Evolutionary conservation across 2,329 filamentous ascomycete genomes (phyloP), one percentile per base, ranked within the genome.

Genomic region (Metarhizium album): DNA sequence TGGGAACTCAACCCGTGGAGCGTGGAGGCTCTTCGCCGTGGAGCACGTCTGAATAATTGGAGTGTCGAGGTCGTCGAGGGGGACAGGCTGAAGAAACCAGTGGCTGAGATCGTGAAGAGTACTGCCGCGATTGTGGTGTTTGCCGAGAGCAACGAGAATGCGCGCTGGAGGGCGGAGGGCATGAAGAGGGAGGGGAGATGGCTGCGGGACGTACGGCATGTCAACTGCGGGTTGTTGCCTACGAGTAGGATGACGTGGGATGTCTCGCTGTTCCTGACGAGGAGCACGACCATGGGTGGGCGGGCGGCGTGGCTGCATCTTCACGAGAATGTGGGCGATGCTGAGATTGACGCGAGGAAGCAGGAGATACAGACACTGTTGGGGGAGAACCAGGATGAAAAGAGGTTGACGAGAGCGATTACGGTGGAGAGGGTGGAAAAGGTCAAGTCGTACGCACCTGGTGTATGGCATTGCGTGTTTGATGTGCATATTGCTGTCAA

Each of bases 1-100:
- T 97, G 88, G 86, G 91, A 97, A 67, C 72, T 96, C 45, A 96
- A 95, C 64, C 84, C 85, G 0, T 87, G 90, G 84, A 90, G 84
- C 57, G 78, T 95, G 33, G 89, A 96, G 70, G 90, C 87, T 0
- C 66, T 97, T 62, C 75, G 82, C 24, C 79, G 87, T 57, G 91
- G 90, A 22, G 87, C 90, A 27, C 60, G 73, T 43, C 79, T 67
- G 29, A 90, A 90, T 62, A 76, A 78, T 38, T 90, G 84, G 82
- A 66, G 62, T 0, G 78, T 83, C 8, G 72, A 69, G 51, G 73
- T 87, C 14, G 66, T 87, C 0, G 60, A 63, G 14, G 64, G 62
- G 0, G 59, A 61, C 0, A 71, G 75, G 0, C 61, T 75, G 20
- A 61, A 63, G 2, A 55, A 61, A 7, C 64, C 69, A 1, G 60